phyloP scores from a whole-genome alignment of 2,329 filamentous ascomycete species.

The Neonectria neomacrospora region DNA sequence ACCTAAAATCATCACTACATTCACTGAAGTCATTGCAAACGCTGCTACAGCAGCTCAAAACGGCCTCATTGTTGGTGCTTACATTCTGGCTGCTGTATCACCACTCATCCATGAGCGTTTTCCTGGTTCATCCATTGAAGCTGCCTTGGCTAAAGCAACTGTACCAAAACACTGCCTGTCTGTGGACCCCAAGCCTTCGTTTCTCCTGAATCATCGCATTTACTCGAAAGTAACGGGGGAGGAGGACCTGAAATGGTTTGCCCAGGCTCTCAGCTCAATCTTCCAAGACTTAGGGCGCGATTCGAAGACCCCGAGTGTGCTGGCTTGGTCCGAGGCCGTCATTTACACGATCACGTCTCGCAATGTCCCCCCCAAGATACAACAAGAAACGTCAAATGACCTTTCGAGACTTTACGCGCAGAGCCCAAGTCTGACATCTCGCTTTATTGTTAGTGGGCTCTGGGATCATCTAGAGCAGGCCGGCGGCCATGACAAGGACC shows the following conservation, averaged over 20 bases:
- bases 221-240: slow-evolving; percentile 81
- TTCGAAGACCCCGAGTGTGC: slow-evolving; percentile 60
- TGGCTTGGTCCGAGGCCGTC: slow-evolving; percentile 85
- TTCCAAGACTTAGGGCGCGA: slow-evolving; percentile 65
- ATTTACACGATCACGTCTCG: slow-evolving; percentile 80
- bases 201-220: slow-evolving; percentile 84
- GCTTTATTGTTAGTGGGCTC: slow-evolving; percentile 75
- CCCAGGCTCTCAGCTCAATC: slow-evolving; percentile 74
- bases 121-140: slow-evolving; percentile 60
- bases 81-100: slow-evolving; percentile 75
- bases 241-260: slow-evolving; percentile 83
- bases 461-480: slow-evolving; percentile 81
- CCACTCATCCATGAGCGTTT: slow-evolving; percentile 65
- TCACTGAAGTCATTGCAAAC: slow-evolving; percentile 82
- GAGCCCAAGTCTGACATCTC: slow-evolving; percentile 67
- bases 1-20: slow-evolving; percentile 72
- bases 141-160: slow-evolving; percentile 66
- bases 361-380: slow-evolving; percentile 68
- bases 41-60: slow-evolving; percentile 82
- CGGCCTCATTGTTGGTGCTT: slow-evolving; percentile 83
- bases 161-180: slow-evolving; percentile 74
- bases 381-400: slow-evolving; percentile 69
- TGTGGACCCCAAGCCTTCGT: slow-evolving; percentile 84
- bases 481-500: slow-evolving; percentile 81
- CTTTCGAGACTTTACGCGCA: slow-evolving; percentile 74